These are phyloP conservation scores for Huntiella abstrusa DNA, from an alignment of 2,329 filamentous ascomycete species.

Conservation along the genomic window DNA sequence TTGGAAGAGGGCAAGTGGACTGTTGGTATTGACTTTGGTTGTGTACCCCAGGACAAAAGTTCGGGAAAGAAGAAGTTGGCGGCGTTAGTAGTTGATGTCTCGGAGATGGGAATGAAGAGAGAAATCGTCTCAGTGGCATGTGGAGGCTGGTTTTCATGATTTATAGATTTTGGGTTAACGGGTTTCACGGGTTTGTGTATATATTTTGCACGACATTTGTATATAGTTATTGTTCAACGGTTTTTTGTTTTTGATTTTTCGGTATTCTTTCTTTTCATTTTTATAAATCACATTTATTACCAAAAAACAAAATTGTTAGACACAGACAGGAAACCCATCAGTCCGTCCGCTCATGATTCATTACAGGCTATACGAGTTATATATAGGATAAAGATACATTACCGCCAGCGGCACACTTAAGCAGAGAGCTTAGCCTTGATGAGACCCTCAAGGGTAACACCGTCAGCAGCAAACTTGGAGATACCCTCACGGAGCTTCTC, in stretches of 20 bases:
- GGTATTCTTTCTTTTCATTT: too few species aligned
- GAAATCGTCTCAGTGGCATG: slow-evolving; percentile 21
- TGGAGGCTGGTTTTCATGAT: slow-evolving; percentile 6
- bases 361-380: neutral
- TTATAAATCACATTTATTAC: neutral
- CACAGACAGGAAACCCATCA: neutral
- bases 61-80: slow-evolving; percentile 51
- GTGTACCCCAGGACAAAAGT: slow-evolving; percentile 26
- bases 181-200: neutral
- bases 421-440: slow-evolving; percentile 63
- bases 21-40: slow-evolving; percentile 72
- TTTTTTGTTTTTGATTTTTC: neutral
- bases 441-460: slow-evolving; percentile 80
- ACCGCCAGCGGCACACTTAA: slow-evolving; percentile 16
- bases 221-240: neutral
- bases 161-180: neutral
- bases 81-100: slow-evolving; percentile 52
- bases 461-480: slow-evolving; percentile 96
- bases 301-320: neutral
- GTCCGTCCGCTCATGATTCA: neutral
- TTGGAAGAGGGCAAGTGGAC: slow-evolving; percentile 45
- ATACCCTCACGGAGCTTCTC: slow-evolving; percentile 99
- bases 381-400: neutral
- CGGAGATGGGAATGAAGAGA: slow-evolving; percentile 16
- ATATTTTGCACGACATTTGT: neutral